Percentiles rank a stretch among this genome's conserved stretches.
Conservation (phyloP, 108 stramenopile species). For the Discostella stelligeroides region DNA sequence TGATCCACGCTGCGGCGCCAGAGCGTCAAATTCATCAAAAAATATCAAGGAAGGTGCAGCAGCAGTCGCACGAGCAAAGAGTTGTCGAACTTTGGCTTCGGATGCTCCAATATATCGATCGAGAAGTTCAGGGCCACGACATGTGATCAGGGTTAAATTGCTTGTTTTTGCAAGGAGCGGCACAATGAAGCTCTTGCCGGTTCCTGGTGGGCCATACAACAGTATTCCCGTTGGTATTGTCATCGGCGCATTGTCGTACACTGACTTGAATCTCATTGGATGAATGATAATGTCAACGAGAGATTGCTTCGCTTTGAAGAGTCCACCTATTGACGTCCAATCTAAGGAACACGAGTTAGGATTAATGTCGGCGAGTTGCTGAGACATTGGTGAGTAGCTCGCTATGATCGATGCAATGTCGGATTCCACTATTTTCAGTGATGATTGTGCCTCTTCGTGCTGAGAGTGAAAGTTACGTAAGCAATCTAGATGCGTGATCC, state of each 20-base stretch:
- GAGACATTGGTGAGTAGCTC: slow-evolving; percentile 47
- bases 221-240: slow-evolving; percentile 77
- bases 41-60: slow-evolving; percentile 93
- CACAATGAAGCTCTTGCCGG: slow-evolving; percentile 84
- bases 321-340: slow-evolving; percentile 79
- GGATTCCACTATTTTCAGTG: slow-evolving; percentile 16
- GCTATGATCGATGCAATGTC: slow-evolving; percentile 39
- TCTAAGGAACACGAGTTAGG: slow-evolving; percentile 15
- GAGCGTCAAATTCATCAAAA: slow-evolving; percentile 95
- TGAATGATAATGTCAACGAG: slow-evolving; percentile 63
- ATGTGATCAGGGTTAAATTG: slow-evolving; percentile 86
- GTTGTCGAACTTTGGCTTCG: slow-evolving; percentile 92
- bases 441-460: not conserved
- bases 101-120: slow-evolving; percentile 98
- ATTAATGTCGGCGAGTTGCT: slow-evolving; percentile 39
- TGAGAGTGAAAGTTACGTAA: slow-evolving; percentile 26
- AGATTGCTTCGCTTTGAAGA: slow-evolving; percentile 66
- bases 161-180: slow-evolving; percentile 87
- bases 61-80: slow-evolving; percentile 88
- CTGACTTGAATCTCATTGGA: slow-evolving; percentile 68
- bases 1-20: slow-evolving; percentile 93
- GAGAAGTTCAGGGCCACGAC: slow-evolving; percentile 95
- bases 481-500: slow-evolving; percentile 34
- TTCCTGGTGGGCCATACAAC: slow-evolving; percentile 78
- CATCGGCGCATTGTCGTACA: slow-evolving; percentile 71